Evolutionary conservation across 2,329 filamentous ascomycete genomes (phyloP), one percentile per base, ranked within the genome.

Genomic region (Aspergillus carbonarius): DNA sequence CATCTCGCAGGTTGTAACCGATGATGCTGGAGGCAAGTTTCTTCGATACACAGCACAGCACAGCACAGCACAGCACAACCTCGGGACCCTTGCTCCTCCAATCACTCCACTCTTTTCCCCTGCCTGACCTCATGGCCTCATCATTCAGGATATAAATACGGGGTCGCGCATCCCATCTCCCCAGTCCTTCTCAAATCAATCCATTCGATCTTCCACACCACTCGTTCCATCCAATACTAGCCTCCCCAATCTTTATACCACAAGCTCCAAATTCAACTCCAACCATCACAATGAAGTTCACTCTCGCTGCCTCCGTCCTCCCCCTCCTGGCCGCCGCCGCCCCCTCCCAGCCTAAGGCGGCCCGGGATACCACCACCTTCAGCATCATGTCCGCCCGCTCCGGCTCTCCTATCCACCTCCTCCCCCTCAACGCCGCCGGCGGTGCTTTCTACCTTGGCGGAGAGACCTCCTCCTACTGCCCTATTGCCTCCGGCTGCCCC

Each of bases 361-460:
- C 34, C 34, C 53, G 59, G 1, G 54, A 52, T 18, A 47, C 58
- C 15, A 27, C 60, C n/a, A 40, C 62, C 63, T 82, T 82, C 66
- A 68, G 66, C 55, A 76, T 82, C 66, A 77, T 80, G 61, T 70
- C 78, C 68, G 60, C 72, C 50, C 78, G 78, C 66, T 79, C 78
- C 30, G 80, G 70, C 23, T 81, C 80, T 1, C 79, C 79, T 37
- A 77, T 85, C 66, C 81, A 86, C 69, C 70, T 78, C 18, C 68
- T 72, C 13, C 63, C 72, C 13, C 68, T 85, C 60, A 79, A 79
- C 44, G 83, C 83, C 35, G 72, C 73, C n/a, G 77, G 77, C 37
- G 69, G 72, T 32, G 75, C 75, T 48, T 83, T 86, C 74, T 83
- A 72, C 65, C 72, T 85, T 34, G 82, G 81, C 23, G 78, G 77